A percentile compares a stretch with the other conserved stretches of the same genome.
Evolutionary conservation across 306 rosid species (phyloP).

Genomic region (Acmispon strigosus): DNA sequence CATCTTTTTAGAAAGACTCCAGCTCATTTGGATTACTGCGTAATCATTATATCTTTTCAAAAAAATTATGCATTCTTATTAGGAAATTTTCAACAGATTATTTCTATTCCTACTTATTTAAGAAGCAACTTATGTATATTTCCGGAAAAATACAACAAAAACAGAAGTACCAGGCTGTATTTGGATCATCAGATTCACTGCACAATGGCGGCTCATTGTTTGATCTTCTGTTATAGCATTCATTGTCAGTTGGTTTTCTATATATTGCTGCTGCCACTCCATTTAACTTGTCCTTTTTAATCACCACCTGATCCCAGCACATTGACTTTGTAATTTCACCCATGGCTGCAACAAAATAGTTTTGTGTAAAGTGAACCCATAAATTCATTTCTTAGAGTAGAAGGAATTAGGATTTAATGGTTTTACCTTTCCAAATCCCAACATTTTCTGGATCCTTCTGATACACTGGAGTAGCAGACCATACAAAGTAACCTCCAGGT

Average conservation of each 20-base stretch:
- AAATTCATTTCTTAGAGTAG: background rate
- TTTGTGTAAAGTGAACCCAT: slow-evolving; percentile 1
- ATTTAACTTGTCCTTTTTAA: slow-evolving; percentile 54
- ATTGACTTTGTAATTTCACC: slow-evolving; percentile 58
- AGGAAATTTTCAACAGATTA: background rate
- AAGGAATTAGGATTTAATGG: background rate
- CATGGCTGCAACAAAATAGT: slow-evolving; percentile 51
- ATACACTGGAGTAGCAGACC: slow-evolving; percentile 96
- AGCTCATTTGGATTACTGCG: background rate
- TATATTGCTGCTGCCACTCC: slow-evolving; percentile 74
- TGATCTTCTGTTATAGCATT: slow-evolving; percentile 50
- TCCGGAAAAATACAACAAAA: background rate
- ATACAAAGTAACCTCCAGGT: slow-evolving; percentile 90
- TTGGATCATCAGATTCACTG: slow-evolving; percentile 59
- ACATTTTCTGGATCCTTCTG: slow-evolving; percentile 62
- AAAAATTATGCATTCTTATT: background rate
- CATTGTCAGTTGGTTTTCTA: slow-evolving; percentile 73
- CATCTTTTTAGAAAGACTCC: background rate
- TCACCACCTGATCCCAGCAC: slow-evolving; percentile 74
- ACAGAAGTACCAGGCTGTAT: slow-evolving; percentile 60
- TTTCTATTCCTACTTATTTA: background rate
- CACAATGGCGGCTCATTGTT: slow-evolving; percentile 69
- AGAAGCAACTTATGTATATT: background rate
- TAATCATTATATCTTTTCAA: background rate
- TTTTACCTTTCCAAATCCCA: slow-evolving; percentile 75